Base-by-base conservation (phyloP, 371 early-diverging fungal genomes). In the Mortierella sp. region DNA sequence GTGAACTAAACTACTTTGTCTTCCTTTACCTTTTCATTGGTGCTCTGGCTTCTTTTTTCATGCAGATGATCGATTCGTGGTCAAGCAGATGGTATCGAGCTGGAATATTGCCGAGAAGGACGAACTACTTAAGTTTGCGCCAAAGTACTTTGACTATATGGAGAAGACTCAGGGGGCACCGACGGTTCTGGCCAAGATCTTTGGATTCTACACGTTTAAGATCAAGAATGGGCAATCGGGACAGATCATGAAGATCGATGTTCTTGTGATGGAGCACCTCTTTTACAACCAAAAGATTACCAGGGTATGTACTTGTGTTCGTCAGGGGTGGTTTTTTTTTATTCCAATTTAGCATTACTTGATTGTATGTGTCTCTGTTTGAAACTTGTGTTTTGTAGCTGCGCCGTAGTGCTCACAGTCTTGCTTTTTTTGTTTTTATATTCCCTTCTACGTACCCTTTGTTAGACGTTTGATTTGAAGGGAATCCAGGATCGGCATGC, bases 251-350 rank as follows among this genome's bases (percentile, higher is more conserved):
- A 94, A 96, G 75, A 92, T 98, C 81, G 97, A 97, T 82, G 92
- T 98, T 1, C 86, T 98, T n/a, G 96, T 98, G 9, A 98, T 98
- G 98, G 98, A 98, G 83, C 96, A 98, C 80, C 87, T 98, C 69
- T 98, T 97, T 82, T 96, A 93, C 84, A 91, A 93, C 37, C 91
- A 95, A 70, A 91, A 90, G 59, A 93, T 96, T 75, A 89, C 91
- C 24, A 88, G 90, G 79, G 94, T 95, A 87, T 61, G 59, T 71
- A n/a, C n/a, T 24, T 26, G 43, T 76, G 28, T 50, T 48, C 40
- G 40, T 59, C 14, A 19, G 4, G 54, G 6, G n/a, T 44, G 26
- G 76, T 64, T 28, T 40, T 16, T n/a, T n/a, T n/a, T n/a, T n/a
- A n/a, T n/a, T n/a, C n/a, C n/a, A n/a, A n/a, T n/a, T 31, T 51